Base-by-base conservation (phyloP, 371 early-diverging fungal genomes). In the Nematocida sp. region DNA sequence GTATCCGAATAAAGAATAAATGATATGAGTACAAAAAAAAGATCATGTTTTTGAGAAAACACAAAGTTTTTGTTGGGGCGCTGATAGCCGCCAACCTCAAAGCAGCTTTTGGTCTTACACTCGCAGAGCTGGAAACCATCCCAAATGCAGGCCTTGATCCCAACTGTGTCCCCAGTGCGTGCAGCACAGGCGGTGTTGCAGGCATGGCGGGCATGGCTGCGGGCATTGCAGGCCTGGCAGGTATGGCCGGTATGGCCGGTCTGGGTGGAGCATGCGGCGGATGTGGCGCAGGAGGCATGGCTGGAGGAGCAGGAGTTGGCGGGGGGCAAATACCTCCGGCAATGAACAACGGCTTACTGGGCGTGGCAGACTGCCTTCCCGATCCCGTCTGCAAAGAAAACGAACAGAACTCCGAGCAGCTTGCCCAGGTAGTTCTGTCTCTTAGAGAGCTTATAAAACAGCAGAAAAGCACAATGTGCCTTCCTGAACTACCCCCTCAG, bases 311-410 rank as follows among this genome's bases (percentile, higher is more conserved):
- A 21, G 21, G 15, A 43, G 45, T 15, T 43, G 45, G 45, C 21
- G 45, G 45, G 15, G 45, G 45, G 15, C n/a, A n/a, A n/a, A n/a
- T 52, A 8, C 21, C 13, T 8, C 13, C 19, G 31, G 8, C 21
- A 17, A 45, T 23, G 49, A 11, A 34, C 5, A 15, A 4, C 34
- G 17, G 15, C 17, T 70, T 21, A 13, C 48, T 0, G 63, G 51
- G 15, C 74, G 56, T 17, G 56, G 74, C 53, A 70, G n/a, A 37
- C 60, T 70, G 74, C 11, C 52, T 70, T 11, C 67, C 67, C 17
- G 29, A 52, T 21, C 36, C 53, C 1, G 19, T 53, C n/a, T 67
- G 67, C 67, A 19, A 65, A 41, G 7, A 15, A n/a, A 32, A 57
- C 34, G 25, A 56, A 13, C 4, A 67, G 41, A 60, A 48, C 19